Evolutionary conservation across 345 rosid genomes (phyloP).

Genomic region (Linum tenue): DNA sequence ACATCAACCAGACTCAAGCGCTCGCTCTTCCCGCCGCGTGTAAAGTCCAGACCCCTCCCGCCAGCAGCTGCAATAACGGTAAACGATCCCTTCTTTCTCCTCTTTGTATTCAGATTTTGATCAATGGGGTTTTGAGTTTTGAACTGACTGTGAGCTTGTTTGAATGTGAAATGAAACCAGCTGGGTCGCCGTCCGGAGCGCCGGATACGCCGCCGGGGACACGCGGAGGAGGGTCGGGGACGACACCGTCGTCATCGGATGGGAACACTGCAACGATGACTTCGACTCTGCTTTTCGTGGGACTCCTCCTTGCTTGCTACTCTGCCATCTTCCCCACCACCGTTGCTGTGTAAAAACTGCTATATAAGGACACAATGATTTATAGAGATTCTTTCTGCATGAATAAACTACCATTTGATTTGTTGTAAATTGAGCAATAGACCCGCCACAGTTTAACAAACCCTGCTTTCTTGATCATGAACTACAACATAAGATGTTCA

Average conservation of each 20-base stretch:
- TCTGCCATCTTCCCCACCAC: neutral
- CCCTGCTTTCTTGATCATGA: no score
- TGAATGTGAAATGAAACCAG: neutral
- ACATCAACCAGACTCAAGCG: constrained; percentile 59
- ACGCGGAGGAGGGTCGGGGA: neutral
- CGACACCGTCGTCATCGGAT: neutral
- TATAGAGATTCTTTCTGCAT: no score
- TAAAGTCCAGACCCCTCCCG: constrained; percentile 46
- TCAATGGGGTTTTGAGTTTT: no score
- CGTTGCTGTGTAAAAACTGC: no score
- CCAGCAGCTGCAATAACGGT: constrained; percentile 50
- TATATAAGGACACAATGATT: no score
- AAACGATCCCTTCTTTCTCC: neutral
- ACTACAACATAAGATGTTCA: no score
- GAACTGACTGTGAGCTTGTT: no score
- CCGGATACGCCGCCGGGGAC: neutral
- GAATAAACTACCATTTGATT: no score
- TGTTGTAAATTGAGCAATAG: no score
- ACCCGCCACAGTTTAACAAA: no score
- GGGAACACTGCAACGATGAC: neutral
- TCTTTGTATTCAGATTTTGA: no score
- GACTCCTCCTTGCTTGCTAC: neutral
- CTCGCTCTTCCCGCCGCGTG: constrained; percentile 57
- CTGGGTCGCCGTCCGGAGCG: neutral
- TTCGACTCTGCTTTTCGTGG: neutral